Evolutionary conservation across 768 basidiomycete genomes (phyloP).

Genomic region (Leccinum subtestaceum): DNA sequence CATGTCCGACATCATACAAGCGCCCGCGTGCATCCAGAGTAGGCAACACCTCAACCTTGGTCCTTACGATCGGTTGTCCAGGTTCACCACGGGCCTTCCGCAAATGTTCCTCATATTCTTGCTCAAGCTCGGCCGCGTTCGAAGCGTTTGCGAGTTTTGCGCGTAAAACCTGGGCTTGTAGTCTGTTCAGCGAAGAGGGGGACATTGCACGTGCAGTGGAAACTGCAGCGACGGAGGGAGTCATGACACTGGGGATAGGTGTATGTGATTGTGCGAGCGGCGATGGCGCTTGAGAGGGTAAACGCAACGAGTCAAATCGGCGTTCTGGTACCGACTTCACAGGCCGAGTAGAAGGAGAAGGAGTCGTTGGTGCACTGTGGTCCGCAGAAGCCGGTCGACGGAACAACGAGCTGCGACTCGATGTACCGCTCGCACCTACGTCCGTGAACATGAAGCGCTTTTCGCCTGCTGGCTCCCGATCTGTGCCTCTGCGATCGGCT

Average conservation of each 20-base stretch:
- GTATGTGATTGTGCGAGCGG: conserved; percentile 66
- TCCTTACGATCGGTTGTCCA: conserved; percentile 41
- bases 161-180: conserved; percentile 90
- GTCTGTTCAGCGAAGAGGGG: conserved; percentile 79
- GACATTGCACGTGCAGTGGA: conserved; percentile 51
- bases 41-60: conserved; percentile 80
- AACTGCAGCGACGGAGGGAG: conserved; percentile 48
- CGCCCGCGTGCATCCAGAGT: conserved; percentile 82
- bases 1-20: conserved; percentile 88
- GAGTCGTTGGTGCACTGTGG: conserved; percentile 57
- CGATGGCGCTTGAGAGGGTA: conserved; percentile 58
- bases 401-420: conserved; percentile 86
- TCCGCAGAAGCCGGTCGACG: conserved; percentile 69
- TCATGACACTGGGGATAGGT: conserved; percentile 89
- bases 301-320: conserved; percentile 59
- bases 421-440: conserved; percentile 54
- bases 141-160: conserved; percentile 85
- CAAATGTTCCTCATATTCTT: conserved; percentile 77
- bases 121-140: conserved; percentile 74
- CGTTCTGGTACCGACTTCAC: conserved; percentile 40
- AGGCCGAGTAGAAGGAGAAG: conserved; percentile 37
- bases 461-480: conserved; percentile 38
- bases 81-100: conserved; percentile 46
- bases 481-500: conserved; percentile 37
- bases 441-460: conserved; percentile 71